Evolutionary conservation across 139 green algal genomes (phyloP).

Genomic region (Micractinium conductrix): DNA sequence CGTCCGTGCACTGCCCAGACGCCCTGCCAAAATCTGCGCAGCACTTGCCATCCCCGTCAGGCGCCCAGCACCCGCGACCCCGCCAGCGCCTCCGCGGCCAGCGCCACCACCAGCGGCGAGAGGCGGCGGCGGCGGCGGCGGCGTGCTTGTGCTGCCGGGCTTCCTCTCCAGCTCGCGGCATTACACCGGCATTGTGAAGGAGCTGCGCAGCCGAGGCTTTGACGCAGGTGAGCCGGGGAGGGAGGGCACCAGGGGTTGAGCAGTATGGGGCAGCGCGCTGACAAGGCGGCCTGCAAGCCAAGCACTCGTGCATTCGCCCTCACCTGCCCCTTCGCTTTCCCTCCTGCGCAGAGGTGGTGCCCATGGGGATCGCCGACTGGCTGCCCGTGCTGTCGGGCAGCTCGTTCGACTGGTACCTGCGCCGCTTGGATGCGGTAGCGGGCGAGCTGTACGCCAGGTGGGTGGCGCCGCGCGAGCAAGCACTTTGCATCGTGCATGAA

Average conservation of each 20-base stretch:
- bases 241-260: no score
- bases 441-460: no score
- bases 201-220: slow-evolving; percentile 13
- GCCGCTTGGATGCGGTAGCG: neutral
- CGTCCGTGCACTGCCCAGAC: no score
- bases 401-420: neutral
- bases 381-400: neutral
- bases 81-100: no score
- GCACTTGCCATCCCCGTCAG: no score
- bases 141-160: slow-evolving; percentile 33
- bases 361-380: slow-evolving; percentile 6
- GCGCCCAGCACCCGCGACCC: neutral
- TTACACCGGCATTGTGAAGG: neutral
- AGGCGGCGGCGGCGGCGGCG: neutral
- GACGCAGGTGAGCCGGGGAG: neutral
- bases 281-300: no score
- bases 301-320: no score
- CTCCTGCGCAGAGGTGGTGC: slow-evolving; percentile 7
- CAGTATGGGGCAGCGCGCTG: neutral
- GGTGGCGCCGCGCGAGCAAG: no score
- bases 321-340: no score
- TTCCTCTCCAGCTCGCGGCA: slow-evolving; percentile 28
- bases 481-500: no score
- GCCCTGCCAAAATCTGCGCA: no score
- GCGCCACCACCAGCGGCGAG: no score